These are phyloP conservation scores for Lithocarpus polystachyus DNA, from an alignment of 306 rosid genomes.

Conservation along the genomic window DNA sequence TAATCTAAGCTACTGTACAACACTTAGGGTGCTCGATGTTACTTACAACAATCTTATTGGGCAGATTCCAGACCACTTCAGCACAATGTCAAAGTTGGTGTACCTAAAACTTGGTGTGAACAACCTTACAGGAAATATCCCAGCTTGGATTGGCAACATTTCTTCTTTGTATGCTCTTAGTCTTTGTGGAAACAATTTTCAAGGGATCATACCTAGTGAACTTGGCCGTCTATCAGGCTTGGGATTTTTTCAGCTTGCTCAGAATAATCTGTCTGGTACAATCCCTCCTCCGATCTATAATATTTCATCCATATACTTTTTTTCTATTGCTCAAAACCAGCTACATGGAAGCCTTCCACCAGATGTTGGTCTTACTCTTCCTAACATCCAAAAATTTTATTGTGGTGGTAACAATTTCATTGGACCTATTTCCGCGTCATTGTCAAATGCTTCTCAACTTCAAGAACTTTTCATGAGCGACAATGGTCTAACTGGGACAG, in stretches of 20 bases:
- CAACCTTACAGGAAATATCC: constrained; percentile 31
- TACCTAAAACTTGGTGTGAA: fast-evolving
- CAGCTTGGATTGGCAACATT: constrained; percentile 47
- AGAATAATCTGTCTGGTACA: constrained; percentile 25
- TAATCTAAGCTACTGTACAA: constrained; percentile 34
- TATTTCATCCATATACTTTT: too few species aligned
- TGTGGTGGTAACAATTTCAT: not conserved
- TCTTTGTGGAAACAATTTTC: too few species aligned
- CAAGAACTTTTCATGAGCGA: too few species aligned
- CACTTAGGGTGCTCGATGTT: not conserved
- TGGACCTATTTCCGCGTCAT: constrained; percentile 40
- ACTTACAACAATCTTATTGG: not conserved
- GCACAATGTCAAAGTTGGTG: constrained; percentile 6
- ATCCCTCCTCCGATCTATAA: constrained; percentile 2
- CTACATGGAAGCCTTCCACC: too few species aligned
- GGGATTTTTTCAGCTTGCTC: constrained; percentile 21
- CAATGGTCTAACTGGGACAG: constrained; percentile 34
- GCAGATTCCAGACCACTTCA: constrained; percentile 5
- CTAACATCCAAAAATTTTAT: too few species aligned
- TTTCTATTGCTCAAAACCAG: too few species aligned
- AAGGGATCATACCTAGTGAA: not conserved
- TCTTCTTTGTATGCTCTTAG: too few species aligned
- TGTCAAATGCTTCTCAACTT: constrained; percentile 40
- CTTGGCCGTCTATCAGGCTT: constrained; percentile 25
- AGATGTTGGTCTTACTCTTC: too few species aligned